phyloP scores from a whole-genome alignment of 495 filamentous ascomycete genomes.

The Hypoxylon fuscum region DNA sequence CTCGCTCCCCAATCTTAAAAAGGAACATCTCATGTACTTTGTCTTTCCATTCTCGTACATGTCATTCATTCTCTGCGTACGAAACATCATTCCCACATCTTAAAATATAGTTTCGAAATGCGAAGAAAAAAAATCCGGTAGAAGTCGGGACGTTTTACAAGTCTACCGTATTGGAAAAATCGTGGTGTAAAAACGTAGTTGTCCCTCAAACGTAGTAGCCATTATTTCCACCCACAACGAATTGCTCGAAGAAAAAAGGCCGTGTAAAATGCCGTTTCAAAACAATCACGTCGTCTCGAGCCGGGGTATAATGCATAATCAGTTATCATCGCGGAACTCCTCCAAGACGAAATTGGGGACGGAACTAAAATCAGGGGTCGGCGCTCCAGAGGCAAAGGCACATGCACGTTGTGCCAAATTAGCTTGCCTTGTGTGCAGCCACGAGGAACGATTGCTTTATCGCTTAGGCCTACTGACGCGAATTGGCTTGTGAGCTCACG shows the following conservation, averaged over 20 bases:
- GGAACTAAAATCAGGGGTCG: conserved; percentile 23
- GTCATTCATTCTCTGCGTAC: conserved; percentile 34
- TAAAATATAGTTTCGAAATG: conserved; percentile 28
- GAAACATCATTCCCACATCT: conserved; percentile 7
- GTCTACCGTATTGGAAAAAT: conserved; percentile 27
- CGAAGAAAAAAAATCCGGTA: conserved; percentile 26
- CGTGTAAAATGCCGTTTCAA: conserved; percentile 39
- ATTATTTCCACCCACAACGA: conserved; percentile 17
- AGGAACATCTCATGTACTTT: conserved; percentile 13
- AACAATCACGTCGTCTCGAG: conserved; percentile 40
- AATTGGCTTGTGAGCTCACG: conserved; percentile 22
- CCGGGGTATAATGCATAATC: conserved; percentile 48
- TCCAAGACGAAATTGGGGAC: conserved; percentile 29
- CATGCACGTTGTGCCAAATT: conserved; percentile 1
- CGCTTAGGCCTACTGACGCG: conserved; percentile 17
- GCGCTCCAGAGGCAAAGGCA: neutral
- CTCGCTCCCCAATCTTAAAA: conserved; percentile 1
- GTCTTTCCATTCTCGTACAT: conserved; percentile 24
- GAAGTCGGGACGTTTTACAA: conserved; percentile 28
- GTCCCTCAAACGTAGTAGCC: neutral
- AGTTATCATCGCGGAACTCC: conserved; percentile 35
- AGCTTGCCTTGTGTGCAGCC: neutral
- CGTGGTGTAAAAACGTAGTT: conserved; percentile 3
- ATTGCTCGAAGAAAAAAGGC: conserved; percentile 33
- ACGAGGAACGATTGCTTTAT: conserved; percentile 10